Percentiles rank a stretch among this genome's conserved stretches.
phyloP scores from a whole-genome alignment of 163 green algal genomes.

The Dunaliella salina region DNA sequence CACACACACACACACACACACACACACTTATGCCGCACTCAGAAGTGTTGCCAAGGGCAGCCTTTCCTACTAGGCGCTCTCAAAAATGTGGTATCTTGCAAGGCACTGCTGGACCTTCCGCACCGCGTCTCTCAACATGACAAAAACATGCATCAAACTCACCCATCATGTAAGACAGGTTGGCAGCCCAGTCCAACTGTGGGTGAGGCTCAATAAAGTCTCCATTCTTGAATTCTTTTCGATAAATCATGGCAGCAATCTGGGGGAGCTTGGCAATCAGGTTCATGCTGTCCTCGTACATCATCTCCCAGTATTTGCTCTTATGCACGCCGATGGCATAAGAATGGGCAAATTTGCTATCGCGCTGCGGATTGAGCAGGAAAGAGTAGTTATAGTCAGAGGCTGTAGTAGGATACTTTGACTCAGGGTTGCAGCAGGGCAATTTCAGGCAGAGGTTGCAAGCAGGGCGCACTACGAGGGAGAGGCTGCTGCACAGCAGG shows the following conservation, averaged over 20 bases:
- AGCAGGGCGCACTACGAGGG: neutral
- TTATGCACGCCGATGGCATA: slow-evolving; percentile 89
- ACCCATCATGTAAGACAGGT: slow-evolving; percentile 96
- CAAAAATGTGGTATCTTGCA: too few relatives aligned
- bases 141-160: neutral
- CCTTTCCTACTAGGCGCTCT: too few relatives aligned
- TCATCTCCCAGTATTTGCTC: slow-evolving; percentile 84
- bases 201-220: slow-evolving; percentile 65
- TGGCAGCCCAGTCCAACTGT: slow-evolving; percentile 89
- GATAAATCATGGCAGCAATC: slow-evolving; percentile 57
- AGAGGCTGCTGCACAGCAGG: too few relatives aligned
- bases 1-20: neutral
- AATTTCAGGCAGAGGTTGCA: too few relatives aligned
- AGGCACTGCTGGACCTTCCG: too few relatives aligned
- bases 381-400: neutral
- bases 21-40: neutral
- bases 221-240: slow-evolving; percentile 63
- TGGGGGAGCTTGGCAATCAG: slow-evolving; percentile 90
- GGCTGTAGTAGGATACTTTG: too few relatives aligned
- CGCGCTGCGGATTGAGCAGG: slow-evolving; percentile 48
- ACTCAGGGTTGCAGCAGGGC: too few relatives aligned
- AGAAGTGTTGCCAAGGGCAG: too few relatives aligned
- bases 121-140: too few relatives aligned
- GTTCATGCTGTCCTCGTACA: slow-evolving; percentile 91
- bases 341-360: slow-evolving; percentile 76